Evolutionary conservation across 2,329 filamentous ascomycete species (phyloP).

Genomic region (Cytospora paraplurivora): DNA sequence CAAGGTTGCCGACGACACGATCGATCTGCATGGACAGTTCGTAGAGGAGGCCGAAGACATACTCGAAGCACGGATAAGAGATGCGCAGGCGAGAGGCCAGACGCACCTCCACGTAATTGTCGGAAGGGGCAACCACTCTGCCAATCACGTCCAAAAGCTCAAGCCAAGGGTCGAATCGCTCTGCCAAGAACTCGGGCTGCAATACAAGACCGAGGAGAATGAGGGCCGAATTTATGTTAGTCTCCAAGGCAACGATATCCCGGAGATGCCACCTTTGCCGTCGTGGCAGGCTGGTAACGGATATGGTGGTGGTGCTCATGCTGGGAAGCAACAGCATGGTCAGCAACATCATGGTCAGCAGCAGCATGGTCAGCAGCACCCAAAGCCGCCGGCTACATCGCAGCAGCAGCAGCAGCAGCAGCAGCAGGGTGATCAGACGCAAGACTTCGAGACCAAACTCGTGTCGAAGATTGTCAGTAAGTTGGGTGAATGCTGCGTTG

Average conservation of each 20-base stretch:
- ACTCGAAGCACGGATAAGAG: slow-evolving; percentile 79
- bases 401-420: slow-evolving; percentile 43
- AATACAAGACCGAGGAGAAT: slow-evolving; percentile 86
- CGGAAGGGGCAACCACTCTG: slow-evolving; percentile 89
- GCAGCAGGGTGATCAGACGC: slow-evolving; percentile 55
- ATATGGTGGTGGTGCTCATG: slow-evolving; percentile 42
- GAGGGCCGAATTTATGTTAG: slow-evolving; percentile 88
- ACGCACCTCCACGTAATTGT: slow-evolving; percentile 92
- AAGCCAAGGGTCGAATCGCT: slow-evolving; percentile 92
- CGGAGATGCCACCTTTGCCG: slow-evolving; percentile 45
- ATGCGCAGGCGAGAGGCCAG: slow-evolving; percentile 73
- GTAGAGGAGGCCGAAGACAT: slow-evolving; percentile 95
- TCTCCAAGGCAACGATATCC: slow-evolving; percentile 70
- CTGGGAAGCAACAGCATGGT: slow-evolving; percentile 44
- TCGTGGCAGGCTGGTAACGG: slow-evolving; percentile 48
- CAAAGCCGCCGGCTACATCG: slow-evolving; percentile 33
- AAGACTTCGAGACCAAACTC: slow-evolving; percentile 61
- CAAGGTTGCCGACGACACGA: slow-evolving; percentile 75
- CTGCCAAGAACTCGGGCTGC: slow-evolving; percentile 78
- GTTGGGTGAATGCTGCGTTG: slow-evolving; percentile 56
- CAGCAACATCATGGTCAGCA: slow-evolving; percentile 46
- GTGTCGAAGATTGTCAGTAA: slow-evolving; percentile 63
- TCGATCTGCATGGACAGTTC: slow-evolving; percentile 93
- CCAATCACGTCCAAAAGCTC: slow-evolving; percentile 83
- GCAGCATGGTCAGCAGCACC: slow-evolving; percentile 41